phyloP scores from a whole-genome alignment of 495 filamentous ascomycete species.

The Podospora comata region DNA sequence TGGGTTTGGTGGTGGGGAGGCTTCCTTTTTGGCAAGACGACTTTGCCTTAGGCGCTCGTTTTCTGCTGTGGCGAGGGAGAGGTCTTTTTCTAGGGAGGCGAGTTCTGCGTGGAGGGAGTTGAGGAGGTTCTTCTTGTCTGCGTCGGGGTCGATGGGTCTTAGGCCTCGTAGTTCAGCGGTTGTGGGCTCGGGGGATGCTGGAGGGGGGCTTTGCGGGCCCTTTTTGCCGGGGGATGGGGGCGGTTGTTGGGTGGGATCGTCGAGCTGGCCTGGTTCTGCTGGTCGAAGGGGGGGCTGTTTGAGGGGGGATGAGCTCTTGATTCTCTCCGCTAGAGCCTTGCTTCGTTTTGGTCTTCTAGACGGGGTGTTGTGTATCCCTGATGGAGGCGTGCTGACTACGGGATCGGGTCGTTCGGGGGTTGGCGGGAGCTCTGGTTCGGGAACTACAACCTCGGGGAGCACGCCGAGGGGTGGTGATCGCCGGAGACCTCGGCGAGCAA shows the following conservation, averaged over 20 bases:
- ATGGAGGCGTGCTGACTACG: slow-evolving; percentile 48
- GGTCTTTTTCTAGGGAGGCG: slow-evolving; percentile 36
- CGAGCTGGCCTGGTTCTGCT: not conserved
- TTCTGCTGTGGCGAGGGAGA: slow-evolving; percentile 34
- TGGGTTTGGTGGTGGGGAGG: slow-evolving; percentile 27
- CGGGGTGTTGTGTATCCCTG: slow-evolving; percentile 54
- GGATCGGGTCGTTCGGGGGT: slow-evolving; percentile 63
- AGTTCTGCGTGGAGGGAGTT: slow-evolving; percentile 40
- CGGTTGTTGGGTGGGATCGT: not conserved
- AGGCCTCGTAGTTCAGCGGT: slow-evolving; percentile 35
- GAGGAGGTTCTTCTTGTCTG: slow-evolving; percentile 38
- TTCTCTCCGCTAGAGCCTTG: slow-evolving; percentile 37
- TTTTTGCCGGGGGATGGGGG: slow-evolving; percentile 10
- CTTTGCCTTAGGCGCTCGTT: slow-evolving; percentile 41
- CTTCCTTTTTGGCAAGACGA: slow-evolving; percentile 22
- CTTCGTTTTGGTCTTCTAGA: slow-evolving; percentile 43
- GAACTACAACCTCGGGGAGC: slow-evolving; percentile 30
- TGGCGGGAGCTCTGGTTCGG: slow-evolving; percentile 67
- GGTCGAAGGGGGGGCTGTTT: slow-evolving; percentile 36
- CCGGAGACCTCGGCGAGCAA: slow-evolving; percentile 32
- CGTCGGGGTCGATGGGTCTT: slow-evolving; percentile 35
- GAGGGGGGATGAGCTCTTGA: slow-evolving; percentile 45
- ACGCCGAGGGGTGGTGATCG: slow-evolving; percentile 38
- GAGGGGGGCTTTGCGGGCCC: not conserved
- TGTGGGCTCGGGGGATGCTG: slow-evolving; percentile 9